Base-by-base conservation (phyloP, 805 yeast species). In the Myxozyma nipponensis region DNA sequence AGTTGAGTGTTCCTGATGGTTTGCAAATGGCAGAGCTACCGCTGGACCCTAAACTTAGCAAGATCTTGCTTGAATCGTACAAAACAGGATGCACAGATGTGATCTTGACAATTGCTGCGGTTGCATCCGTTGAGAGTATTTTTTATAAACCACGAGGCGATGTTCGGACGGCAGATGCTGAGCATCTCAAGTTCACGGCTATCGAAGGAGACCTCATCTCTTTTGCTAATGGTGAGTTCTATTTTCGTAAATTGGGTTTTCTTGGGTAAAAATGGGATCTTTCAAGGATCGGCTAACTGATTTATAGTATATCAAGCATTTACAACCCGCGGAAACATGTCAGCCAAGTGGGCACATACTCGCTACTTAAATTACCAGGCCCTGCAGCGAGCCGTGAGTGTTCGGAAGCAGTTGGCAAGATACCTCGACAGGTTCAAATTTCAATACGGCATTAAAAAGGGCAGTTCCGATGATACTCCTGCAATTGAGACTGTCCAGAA, bases 191-290 rank as follows among this genome's bases (percentile, higher is more conserved):
- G 64, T 87, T 87, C 63, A 72, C 77, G 30, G 80, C 84, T 7
- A 74, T 80, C 0, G 88, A 84, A 52, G 86, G 90, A 50, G 96
- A 89, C 66, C 95, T 86, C 65, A 65, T 89, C 40, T 85, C 96
- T 0, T 66, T 86, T 39, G 69, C 85, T 37, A 88, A 88, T 62
- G 83, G 53, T 87, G 3, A 55, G 86, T 40, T 30, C 21, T 13
- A 78, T 86, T 82, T 72, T 69, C 39, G 66, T 71, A 5, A 76
- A 77, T 51, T 65, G 43, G 23, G 22, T 17, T 18, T 36, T 15
- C 18, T 15, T 21, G 3, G 23, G 22, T 43, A 13, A 18, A 15
- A 18, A 64, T 15, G 17, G 38, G n/a, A n/a, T n/a, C n/a, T n/a
- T n/a, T n/a, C n/a, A n/a, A n/a, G n/a, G n/a, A n/a, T n/a, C n/a